A percentile compares a stretch with the other conserved stretches of the same genome.
phyloP scores from a whole-genome alignment of 208 protist genomes.

The Lotmaria passim region DNA sequence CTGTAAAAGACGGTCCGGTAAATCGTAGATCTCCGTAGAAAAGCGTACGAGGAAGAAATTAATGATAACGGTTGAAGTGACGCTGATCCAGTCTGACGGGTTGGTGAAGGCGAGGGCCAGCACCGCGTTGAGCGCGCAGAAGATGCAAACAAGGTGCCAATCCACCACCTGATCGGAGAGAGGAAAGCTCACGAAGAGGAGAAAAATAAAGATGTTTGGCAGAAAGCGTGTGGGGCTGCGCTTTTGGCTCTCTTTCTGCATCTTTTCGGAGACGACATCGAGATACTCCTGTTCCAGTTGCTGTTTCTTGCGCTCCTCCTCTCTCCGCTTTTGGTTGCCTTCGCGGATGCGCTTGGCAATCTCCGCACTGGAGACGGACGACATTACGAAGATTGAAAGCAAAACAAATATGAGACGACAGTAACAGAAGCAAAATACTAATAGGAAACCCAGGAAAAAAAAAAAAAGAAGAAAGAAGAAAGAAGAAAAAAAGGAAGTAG shows the following conservation, averaged over 20 bases:
- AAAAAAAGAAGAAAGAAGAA: background rate
- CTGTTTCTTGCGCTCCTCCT: slow-evolving; percentile 64
- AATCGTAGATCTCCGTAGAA: slow-evolving; percentile 55
- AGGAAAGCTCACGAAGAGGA: slow-evolving; percentile 84
- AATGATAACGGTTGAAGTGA: slow-evolving; percentile 41
- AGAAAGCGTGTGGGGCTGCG: slow-evolving; percentile 45
- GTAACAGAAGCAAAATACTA: background rate
- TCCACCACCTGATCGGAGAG: slow-evolving; percentile 78
- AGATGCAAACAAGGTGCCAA: slow-evolving; percentile 67
- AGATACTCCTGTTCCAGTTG: slow-evolving; percentile 63
- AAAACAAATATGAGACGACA: background rate
- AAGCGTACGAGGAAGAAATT: slow-evolving; percentile 70
- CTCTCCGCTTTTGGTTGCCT: slow-evolving; percentile 54
- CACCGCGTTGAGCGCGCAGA: slow-evolving; percentile 57
- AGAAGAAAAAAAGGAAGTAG: background rate
- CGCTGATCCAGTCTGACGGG: slow-evolving; percentile 67
- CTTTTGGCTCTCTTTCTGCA: slow-evolving; percentile 18
- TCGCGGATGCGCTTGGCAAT: slow-evolving; percentile 69
- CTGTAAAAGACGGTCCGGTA: slow-evolving; percentile 48
- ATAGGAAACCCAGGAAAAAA: background rate
- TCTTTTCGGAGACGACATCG: slow-evolving; percentile 46
- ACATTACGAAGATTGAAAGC: background rate
- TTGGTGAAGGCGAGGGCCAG: slow-evolving; percentile 48
- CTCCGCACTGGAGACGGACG: slow-evolving; percentile 32
- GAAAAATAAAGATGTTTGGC: slow-evolving; percentile 73